Base-by-base conservation (phyloP, 108 stramenopile species). In the Epithemia pelagica region DNA sequence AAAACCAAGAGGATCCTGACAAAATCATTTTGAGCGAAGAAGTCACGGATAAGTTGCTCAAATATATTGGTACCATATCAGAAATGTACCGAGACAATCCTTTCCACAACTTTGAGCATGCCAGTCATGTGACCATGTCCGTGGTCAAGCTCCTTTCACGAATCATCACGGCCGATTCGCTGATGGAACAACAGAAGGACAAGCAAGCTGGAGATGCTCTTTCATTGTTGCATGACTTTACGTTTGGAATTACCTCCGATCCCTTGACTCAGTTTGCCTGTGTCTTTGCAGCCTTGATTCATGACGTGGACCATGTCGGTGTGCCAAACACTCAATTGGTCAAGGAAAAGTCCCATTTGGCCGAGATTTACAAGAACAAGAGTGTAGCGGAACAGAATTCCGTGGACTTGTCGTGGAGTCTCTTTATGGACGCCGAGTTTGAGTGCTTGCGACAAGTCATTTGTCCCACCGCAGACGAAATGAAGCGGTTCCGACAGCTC, bases 241-340 rank as follows among this genome's bases (percentile, higher is more conserved):
- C 81, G 0, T 82, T 68, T 46, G 81, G 81, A 5, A 82, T 82
- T 26, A 75, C 67, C 28, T 74, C 73, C 21, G 78, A 78, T 31
- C 81, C 81, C 25, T 58, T 82, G 69, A 75, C 81, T 27, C 81
- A 78, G 46, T 77, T 82, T 64, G 81, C 77, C 1, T 63, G 71
- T 54, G 72, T 78, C 15, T 78, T 82, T 52, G 64, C 81, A 7
- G 77, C 81, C 7, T 72, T 82, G 2, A 72, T 82, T 28, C 81
- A 82, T 61, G 81, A 82, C 58, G 74, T 75, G 23, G 81, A 82
- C 57, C 81, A 82, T 31, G 52, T 52, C 22, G 81, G 81, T 37
- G 81, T 82, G 15, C 74, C 81, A 28, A 82, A 82, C 55, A 57
- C 72, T 8, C 72, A 71, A 26, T 58, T 68, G 1, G 58, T 59